A percentile compares a stretch with the other conserved stretches of the same genome.
These are phyloP conservation scores for Neurospora africana DNA, from an alignment of 495 filamentous ascomycete genomes.

Conservation along the genomic window DNA sequence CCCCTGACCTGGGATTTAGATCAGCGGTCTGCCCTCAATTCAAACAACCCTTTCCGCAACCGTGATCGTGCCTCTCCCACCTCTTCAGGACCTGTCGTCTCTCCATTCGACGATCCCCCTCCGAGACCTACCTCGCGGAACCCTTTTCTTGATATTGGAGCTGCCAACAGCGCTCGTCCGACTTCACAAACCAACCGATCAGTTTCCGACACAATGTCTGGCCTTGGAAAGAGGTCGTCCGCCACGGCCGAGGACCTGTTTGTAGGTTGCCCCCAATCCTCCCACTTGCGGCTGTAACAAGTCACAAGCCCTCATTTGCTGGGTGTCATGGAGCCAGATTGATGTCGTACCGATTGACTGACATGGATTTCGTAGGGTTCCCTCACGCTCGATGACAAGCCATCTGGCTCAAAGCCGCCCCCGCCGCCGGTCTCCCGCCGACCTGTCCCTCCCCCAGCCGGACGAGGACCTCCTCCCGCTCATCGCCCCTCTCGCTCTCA, in stretches of 20 bases:
- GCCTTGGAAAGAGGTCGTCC: conserved; percentile 39
- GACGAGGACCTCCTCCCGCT: conserved; percentile 31
- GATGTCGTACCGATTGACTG: background rate
- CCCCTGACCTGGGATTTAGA: conserved; percentile 24
- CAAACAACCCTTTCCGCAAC: conserved; percentile 98
- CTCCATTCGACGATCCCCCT: conserved; percentile 44
- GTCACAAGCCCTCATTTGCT: background rate
- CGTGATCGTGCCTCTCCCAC: conserved; percentile 59
- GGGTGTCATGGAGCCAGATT: background rate
- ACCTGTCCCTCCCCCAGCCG: conserved; percentile 28
- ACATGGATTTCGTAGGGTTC: conserved; percentile 30
- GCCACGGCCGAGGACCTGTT: conserved; percentile 75
- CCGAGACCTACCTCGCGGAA: conserved; percentile 76
- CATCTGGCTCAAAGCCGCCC: conserved; percentile 22
- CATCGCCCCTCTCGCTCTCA: conserved; percentile 52
- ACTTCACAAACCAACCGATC: conserved; percentile 30
- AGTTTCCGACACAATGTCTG: conserved; percentile 45
- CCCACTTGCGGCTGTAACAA: background rate
- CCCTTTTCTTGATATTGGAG: conserved; percentile 66
- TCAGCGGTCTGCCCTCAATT: conserved; percentile 49
- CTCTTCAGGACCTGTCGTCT: conserved; percentile 29
- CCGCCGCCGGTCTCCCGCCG: conserved; percentile 25
- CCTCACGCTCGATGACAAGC: conserved; percentile 37
- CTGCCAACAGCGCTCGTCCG: conserved; percentile 43
- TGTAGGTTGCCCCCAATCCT: conserved; percentile 48